phyloP scores from a whole-genome alignment of 495 filamentous ascomycete genomes.

The Elaphomyces granulatus region DNA sequence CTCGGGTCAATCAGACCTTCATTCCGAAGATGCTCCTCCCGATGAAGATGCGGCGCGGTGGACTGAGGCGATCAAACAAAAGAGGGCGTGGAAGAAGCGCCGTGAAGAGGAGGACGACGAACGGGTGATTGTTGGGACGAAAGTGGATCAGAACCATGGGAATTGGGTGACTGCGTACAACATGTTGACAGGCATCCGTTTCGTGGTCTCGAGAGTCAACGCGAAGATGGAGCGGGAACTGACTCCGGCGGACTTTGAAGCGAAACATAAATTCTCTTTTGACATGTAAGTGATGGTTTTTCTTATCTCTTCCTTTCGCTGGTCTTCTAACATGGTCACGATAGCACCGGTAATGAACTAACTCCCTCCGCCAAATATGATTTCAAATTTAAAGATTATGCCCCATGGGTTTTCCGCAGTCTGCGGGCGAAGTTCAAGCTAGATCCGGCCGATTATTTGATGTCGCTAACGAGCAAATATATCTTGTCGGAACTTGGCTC shows the following conservation, averaged over 20 bases:
- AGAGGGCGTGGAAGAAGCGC: slow-evolving; percentile 67
- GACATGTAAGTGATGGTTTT: slow-evolving; percentile 70
- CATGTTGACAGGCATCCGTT: slow-evolving; percentile 98
- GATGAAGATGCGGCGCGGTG: slow-evolving; percentile 86
- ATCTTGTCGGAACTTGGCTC: slow-evolving; percentile 95
- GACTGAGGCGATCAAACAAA: slow-evolving; percentile 85
- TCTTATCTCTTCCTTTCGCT: slow-evolving; percentile 1
- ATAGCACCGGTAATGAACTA: slow-evolving; percentile 85
- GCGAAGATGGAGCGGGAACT: slow-evolving; percentile 86
- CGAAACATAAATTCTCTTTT: slow-evolving; percentile 94
- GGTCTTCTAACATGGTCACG: not conserved
- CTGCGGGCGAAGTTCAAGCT: slow-evolving; percentile 77
- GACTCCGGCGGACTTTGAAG: slow-evolving; percentile 79
- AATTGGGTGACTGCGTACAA: slow-evolving; percentile 99
- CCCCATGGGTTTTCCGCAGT: slow-evolving; percentile 96
- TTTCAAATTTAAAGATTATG: slow-evolving; percentile 99
- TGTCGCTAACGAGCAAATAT: slow-evolving; percentile 98
- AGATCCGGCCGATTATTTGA: slow-evolving; percentile 94
- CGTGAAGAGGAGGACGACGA: slow-evolving; percentile 91
- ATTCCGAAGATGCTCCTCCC: slow-evolving; percentile 65
- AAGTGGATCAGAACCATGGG: slow-evolving; percentile 92
- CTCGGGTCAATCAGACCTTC: slow-evolving; percentile 69
- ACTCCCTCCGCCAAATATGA: slow-evolving; percentile 98
- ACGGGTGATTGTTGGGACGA: slow-evolving; percentile 87
- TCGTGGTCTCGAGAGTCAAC: slow-evolving; percentile 90